Evolutionary conservation across 2,329 filamentous ascomycete genomes (phyloP).

Genomic region (Colletotrichum plurivorum): DNA sequence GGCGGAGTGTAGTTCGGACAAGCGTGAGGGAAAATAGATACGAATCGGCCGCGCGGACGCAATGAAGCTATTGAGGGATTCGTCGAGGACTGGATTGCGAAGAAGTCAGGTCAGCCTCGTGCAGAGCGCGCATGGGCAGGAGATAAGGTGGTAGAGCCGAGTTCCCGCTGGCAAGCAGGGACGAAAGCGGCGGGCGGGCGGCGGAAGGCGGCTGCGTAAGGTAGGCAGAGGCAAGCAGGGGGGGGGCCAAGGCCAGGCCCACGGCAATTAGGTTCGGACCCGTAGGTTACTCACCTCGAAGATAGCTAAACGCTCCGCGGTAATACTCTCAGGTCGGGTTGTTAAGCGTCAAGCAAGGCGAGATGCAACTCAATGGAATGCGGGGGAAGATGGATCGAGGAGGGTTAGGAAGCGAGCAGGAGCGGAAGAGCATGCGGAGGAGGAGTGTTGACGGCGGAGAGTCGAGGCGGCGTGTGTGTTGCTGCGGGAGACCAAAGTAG

Average conservation of each 20-base stretch:
- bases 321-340: too few relatives aligned
- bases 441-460: constrained; percentile 5
- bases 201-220: constrained; percentile 9
- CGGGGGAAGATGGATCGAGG: constrained; percentile 9
- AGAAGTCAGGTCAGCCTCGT: constrained; percentile 33
- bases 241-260: constrained; percentile 10
- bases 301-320: too few relatives aligned
- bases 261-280: constrained; percentile 25
- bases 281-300: constrained; percentile 24
- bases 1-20: constrained; percentile 4
- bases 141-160: constrained; percentile 33
- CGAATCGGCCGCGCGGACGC: constrained; percentile 23
- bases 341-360: background rate
- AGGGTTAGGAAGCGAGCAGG: background rate
- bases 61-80: constrained; percentile 29
- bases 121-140: constrained; percentile 16
- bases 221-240: constrained; percentile 22
- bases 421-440: background rate
- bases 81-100: constrained; percentile 23
- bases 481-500: constrained; percentile 4
- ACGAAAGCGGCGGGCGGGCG: constrained; percentile 25
- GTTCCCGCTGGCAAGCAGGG: constrained; percentile 31
- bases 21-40: constrained; percentile 12
- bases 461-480: constrained; percentile 2
- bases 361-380: constrained; percentile 18